A percentile compares a stretch with the other conserved stretches of the same genome.
Conservation (phyloP, 208 protist species). For the Leishmania guyanensis region DNA sequence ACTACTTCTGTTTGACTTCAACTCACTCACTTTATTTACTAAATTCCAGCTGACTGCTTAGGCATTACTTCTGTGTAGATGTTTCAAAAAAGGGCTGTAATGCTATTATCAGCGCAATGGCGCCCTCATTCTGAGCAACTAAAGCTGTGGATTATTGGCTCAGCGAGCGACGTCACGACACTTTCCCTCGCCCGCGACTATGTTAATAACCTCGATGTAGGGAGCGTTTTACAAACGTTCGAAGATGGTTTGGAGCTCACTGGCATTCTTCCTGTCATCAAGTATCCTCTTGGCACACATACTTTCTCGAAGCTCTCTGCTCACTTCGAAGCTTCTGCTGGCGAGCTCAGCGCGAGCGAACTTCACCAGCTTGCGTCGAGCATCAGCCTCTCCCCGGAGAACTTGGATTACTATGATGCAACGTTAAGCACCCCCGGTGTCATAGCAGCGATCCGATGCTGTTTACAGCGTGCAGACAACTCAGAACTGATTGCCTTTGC, state of each 20-base stretch:
- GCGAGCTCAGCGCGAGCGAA: constrained; percentile 7
- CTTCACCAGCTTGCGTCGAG: constrained; percentile 15
- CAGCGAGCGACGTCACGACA: constrained; percentile 26
- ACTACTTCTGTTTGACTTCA: not conserved
- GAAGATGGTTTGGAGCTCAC: constrained; percentile 35
- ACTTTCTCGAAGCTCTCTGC: constrained; percentile 10
- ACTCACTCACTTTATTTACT: not conserved
- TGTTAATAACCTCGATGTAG: constrained; percentile 25
- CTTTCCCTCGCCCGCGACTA: constrained; percentile 29
- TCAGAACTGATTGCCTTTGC: constrained; percentile 18
- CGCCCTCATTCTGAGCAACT: constrained; percentile 67
- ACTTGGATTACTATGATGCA: constrained; percentile 26
- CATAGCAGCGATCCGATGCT: constrained; percentile 15
- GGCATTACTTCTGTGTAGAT: constrained; percentile 2
- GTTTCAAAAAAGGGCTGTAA: not conserved
- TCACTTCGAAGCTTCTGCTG: constrained; percentile 17
- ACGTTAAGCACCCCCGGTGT: constrained; percentile 6
- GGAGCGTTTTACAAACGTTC: constrained; percentile 21
- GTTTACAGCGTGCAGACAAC: constrained; percentile 2
- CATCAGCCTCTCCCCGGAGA: constrained; percentile 7
- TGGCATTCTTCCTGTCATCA: constrained; percentile 19
- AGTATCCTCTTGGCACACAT: constrained; percentile 28
- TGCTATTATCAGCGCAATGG: constrained; percentile 41
- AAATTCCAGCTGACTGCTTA: not conserved
- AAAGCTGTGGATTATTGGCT: constrained; percentile 54